Percentiles rank a stretch among this genome's conserved stretches.
Conservation (phyloP, 208 protist genomes). For the Acanthamoeba healyi region DNA sequence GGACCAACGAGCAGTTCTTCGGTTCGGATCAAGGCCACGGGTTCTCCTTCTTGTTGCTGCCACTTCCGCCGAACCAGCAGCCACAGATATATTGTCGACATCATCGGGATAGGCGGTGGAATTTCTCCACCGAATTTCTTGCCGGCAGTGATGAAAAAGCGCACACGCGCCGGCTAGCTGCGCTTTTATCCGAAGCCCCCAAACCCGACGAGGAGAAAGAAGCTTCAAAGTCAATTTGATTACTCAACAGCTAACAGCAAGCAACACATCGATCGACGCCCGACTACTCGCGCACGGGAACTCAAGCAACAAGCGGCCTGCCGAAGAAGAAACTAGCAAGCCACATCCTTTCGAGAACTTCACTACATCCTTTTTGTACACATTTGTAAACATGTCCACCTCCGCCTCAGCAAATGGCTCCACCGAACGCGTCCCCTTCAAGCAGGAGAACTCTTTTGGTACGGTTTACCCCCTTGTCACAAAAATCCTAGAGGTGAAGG, state of each 20-base stretch:
- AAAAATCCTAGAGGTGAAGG: too few species aligned
- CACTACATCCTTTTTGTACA: background rate
- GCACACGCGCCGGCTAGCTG: background rate
- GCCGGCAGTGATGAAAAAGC: background rate
- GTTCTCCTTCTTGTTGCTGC: background rate
- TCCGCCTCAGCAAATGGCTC: background rate
- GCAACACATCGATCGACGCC: too few species aligned
- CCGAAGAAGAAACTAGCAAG: background rate
- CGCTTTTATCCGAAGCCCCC: background rate
- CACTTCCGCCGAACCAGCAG: background rate
- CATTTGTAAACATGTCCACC: background rate
- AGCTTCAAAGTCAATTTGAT: slow-evolving; percentile 26
- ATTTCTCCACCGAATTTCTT: background rate
- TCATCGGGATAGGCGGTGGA: background rate
- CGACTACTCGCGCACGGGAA: too few species aligned
- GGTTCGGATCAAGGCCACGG: too few species aligned
- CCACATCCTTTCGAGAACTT: background rate
- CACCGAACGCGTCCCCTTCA: slow-evolving; percentile 46
- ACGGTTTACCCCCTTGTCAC: slow-evolving; percentile 17
- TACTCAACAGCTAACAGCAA: background rate
- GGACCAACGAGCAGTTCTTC: too few species aligned
- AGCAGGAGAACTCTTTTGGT: slow-evolving; percentile 66
- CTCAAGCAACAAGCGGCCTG: background rate
- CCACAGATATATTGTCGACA: background rate
- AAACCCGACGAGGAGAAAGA: background rate